Evolutionary conservation across 768 basidiomycete species (phyloP).

Genomic region (Neoboletus brunneissimus): DNA sequence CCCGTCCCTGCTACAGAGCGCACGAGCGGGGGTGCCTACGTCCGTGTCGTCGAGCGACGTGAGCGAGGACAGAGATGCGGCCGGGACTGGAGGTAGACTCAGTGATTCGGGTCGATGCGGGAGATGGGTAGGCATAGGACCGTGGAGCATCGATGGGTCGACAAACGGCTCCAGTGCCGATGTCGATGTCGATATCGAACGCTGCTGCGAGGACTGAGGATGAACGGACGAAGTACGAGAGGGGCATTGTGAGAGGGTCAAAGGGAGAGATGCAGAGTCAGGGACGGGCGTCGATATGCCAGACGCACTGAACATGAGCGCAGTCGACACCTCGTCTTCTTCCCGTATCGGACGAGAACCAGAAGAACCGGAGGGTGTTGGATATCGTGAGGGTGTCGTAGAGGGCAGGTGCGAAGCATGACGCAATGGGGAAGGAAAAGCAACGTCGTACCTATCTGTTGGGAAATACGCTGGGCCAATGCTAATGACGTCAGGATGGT

Average conservation of each 20-base stretch:
- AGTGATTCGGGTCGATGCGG: background rate
- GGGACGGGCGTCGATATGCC: constrained; percentile 8
- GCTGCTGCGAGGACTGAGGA: background rate
- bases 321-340: constrained; percentile 22
- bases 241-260: background rate
- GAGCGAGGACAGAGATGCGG: constrained; percentile 13
- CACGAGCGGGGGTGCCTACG: background rate
- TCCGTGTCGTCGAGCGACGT: constrained; percentile 12
- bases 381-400: background rate
- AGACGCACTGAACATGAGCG: constrained; percentile 18
- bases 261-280: background rate
- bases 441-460: background rate
- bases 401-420: background rate
- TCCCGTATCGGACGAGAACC: constrained; percentile 6
- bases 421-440: background rate
- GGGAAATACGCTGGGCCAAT: background rate
- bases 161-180: background rate
- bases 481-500: background rate
- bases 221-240: background rate
- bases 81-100: background rate
- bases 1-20: no score
- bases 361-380: constrained; percentile 12
- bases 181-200: background rate
- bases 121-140: background rate
- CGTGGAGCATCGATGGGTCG: constrained; percentile 14